phyloP scores from a whole-genome alignment of 352 stramenopile species.

The Phytophthora nicotianae region DNA sequence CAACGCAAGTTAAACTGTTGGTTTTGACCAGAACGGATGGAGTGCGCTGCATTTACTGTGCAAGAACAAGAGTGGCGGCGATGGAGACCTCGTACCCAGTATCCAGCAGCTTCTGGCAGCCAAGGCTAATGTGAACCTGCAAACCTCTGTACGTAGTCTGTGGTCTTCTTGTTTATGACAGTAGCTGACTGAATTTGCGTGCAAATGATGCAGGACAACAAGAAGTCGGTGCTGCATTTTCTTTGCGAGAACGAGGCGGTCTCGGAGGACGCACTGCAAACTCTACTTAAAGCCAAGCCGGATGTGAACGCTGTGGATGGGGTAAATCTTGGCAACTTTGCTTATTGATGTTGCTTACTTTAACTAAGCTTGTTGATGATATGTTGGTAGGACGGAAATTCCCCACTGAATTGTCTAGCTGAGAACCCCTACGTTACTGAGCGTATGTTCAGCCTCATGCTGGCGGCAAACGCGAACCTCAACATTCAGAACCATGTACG shows the following conservation, averaged over 20 bases:
- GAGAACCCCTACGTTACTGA: conserved; percentile 55
- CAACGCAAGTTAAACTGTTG: not conserved
- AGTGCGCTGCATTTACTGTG: conserved; percentile 67
- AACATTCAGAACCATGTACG: conserved; percentile 77
- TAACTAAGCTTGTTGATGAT: not conserved
- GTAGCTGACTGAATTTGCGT: not conserved
- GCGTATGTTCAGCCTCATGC: conserved; percentile 42
- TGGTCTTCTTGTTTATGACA: not conserved
- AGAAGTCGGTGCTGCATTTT: conserved; percentile 70
- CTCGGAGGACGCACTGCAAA: conserved; percentile 35
- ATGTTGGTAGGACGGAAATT: conserved; percentile 60
- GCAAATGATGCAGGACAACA: conserved; percentile 39
- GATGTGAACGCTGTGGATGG: conserved; percentile 55
- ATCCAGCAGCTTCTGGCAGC: conserved; percentile 45
- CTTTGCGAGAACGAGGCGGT: conserved; percentile 76
- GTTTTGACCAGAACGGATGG: conserved; percentile 56
- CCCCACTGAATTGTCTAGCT: conserved; percentile 63
- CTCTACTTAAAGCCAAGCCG: conserved; percentile 47
- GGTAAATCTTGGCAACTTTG: conserved; percentile 18
- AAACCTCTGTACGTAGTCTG: conserved; percentile 38
- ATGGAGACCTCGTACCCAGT: conserved; percentile 43
- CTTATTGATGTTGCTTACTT: not conserved
- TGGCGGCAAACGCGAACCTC: conserved; percentile 48
- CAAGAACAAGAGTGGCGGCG: conserved; percentile 58
- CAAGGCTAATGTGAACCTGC: conserved; percentile 45